Evolutionary conservation across 345 rosid genomes (phyloP), one percentile per base, ranked within the genome.

Genomic region (Sapria himalayana): DNA sequence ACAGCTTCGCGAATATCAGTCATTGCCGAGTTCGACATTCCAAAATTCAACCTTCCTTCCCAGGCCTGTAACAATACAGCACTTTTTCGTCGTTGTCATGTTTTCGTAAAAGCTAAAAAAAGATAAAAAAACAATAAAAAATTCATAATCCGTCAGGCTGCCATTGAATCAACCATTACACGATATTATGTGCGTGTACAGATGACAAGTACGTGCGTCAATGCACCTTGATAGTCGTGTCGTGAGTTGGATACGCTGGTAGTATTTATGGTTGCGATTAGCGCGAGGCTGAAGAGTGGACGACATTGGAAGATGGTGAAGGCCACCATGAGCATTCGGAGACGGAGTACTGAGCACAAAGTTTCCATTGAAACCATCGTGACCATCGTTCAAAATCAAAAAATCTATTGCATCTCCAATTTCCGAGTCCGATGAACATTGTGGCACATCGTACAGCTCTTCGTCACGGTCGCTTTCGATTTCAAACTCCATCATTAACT

Each of bases 1-100:
- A 82, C 81, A 57, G 81, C 79, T 22, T 44, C 91, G 61, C 93
- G 91, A 45, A 89, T 89, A n/a, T 92, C 78, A 64, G 93, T 85
- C 2, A 91, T 72, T 29, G 78, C 98, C 8, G 80, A 72, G 49
- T 80, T 82, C 0, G 94, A 89, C 93, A 81, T 89, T 15, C 91
- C 80, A 45, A 76, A 73, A 24, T 74, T 37, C 36, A 66, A 21
- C 63, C 93, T 76, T 5, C 92, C 98, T 49, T 89, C 98, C 94
- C 98, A 89, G 43, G 73, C 94, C 92, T 85, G 56, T 57, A 37
- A 19, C 24, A 37, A 1, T 43, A 36, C n/a, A n/a, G n/a, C n/a
- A n/a, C n/a, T n/a, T n/a, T n/a, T n/a, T n/a, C n/a, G n/a, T n/a
- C n/a, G n/a, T n/a, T n/a, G n/a, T n/a, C n/a, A 32, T 41, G 23